These are phyloP conservation scores for Tuber umbilicatum DNA, from an alignment of 495 filamentous ascomycete species.

Conservation along the genomic window DNA sequence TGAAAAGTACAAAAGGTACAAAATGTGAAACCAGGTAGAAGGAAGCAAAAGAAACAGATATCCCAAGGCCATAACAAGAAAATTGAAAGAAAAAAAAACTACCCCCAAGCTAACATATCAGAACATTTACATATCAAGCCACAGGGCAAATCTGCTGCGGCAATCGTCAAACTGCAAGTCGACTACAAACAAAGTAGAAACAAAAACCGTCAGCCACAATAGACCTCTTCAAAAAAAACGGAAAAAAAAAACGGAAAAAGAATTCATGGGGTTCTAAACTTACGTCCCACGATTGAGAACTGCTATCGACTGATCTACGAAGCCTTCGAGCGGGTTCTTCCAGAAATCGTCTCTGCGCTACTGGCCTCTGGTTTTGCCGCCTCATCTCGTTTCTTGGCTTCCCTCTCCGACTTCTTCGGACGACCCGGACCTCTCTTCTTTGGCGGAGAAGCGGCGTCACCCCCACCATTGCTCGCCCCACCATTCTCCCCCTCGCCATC, in stretches of 20 bases:
- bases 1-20: not conserved
- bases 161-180: not conserved
- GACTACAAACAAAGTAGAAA: not conserved
- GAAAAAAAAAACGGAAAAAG: no score
- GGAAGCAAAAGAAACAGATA: not conserved
- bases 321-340: constrained; percentile 36
- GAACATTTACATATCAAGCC: constrained; percentile 3
- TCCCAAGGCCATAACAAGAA: not conserved
- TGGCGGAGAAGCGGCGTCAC: constrained; percentile 14
- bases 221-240: not conserved
- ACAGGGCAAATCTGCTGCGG: not conserved
- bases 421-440: constrained; percentile 47
- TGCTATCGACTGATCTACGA: constrained; percentile 1
- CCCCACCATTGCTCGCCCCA: constrained; percentile 27
- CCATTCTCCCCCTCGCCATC: constrained; percentile 34
- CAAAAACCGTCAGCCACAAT: not conserved
- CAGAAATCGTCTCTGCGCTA: constrained; percentile 33
- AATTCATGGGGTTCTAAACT: not conserved
- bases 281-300: not conserved
- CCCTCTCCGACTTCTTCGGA: constrained; percentile 44
- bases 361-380: constrained; percentile 30
- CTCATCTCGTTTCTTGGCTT: constrained; percentile 36
- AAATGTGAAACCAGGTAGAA: not conserved
- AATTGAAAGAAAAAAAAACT: not conserved
- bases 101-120: not conserved